These are phyloP conservation scores for Dalbergia oliveri DNA, from an alignment of 306 rosid species.

Conservation along the genomic window DNA sequence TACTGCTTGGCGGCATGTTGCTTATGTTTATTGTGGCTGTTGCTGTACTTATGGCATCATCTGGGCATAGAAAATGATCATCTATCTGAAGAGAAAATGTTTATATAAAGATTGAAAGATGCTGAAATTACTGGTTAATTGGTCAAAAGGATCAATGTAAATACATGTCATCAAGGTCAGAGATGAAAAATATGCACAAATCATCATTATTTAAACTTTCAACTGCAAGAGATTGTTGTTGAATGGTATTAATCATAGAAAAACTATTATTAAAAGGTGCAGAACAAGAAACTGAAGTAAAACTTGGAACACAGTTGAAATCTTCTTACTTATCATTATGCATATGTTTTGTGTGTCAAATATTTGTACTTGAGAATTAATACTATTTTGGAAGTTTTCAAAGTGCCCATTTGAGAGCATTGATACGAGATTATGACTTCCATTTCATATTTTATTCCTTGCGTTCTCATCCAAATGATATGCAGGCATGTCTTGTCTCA, in stretches of 20 bases:
- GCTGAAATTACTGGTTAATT: neutral
- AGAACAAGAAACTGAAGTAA: neutral
- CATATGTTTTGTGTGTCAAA: neutral
- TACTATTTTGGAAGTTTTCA: neutral
- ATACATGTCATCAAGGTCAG: neutral
- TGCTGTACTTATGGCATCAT: conserved; percentile 78
- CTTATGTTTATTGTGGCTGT: conserved; percentile 80
- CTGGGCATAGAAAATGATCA: conserved; percentile 78
- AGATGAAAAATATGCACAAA: neutral
- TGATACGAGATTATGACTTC: neutral
- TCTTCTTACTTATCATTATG: neutral
- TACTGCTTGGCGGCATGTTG: conserved; percentile 71
- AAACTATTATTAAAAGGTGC: no score
- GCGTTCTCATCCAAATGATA: neutral
- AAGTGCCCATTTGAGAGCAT: neutral
- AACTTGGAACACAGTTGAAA: neutral
- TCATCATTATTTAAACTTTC: neutral
- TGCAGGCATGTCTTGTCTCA: neutral
- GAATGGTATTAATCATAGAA: no score
- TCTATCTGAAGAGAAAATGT: neutral
- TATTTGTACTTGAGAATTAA: neutral
- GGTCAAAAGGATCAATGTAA: neutral
- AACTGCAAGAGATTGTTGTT: neutral
- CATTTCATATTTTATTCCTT: neutral
- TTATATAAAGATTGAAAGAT: neutral